Conservation (phyloP, 2,329 filamentous ascomycete genomes). For the Colletotrichum karsti region DNA sequence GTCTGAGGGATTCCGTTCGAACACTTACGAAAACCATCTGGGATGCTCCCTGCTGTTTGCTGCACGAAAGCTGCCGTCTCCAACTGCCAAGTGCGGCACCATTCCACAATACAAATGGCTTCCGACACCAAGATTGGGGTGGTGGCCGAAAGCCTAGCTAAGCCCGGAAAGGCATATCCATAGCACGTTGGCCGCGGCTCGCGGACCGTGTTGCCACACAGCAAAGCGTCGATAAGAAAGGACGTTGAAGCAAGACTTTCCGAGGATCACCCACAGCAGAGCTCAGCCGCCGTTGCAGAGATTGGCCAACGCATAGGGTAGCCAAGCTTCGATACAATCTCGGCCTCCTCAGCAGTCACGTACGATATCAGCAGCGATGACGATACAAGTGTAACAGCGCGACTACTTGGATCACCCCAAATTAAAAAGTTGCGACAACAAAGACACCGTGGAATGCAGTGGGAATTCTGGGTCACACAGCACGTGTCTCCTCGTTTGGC, state of each 20-base stretch:
- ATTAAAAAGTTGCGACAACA: neutral
- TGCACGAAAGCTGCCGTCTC: neutral
- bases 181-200: neutral
- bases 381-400: too few species aligned
- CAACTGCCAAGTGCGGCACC: neutral
- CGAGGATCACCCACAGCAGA: too few species aligned
- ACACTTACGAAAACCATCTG: neutral
- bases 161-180: neutral
- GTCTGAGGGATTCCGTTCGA: neutral
- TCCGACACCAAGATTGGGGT: neutral
- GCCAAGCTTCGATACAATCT: neutral
- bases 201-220: neutral
- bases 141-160: neutral
- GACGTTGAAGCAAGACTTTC: too few species aligned
- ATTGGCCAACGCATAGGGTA: neutral
- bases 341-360: neutral
- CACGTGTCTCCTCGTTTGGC: neutral
- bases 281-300: too few species aligned
- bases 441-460: neutral
- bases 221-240: neutral
- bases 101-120: neutral
- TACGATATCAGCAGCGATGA: neutral
- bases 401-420: neutral
- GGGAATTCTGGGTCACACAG: neutral
- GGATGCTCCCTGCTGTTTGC: neutral